Percentiles rank a stretch among this genome's conserved stretches.
phyloP scores from a whole-genome alignment of 2,329 filamentous ascomycete species.

The Fusarium sp. region DNA sequence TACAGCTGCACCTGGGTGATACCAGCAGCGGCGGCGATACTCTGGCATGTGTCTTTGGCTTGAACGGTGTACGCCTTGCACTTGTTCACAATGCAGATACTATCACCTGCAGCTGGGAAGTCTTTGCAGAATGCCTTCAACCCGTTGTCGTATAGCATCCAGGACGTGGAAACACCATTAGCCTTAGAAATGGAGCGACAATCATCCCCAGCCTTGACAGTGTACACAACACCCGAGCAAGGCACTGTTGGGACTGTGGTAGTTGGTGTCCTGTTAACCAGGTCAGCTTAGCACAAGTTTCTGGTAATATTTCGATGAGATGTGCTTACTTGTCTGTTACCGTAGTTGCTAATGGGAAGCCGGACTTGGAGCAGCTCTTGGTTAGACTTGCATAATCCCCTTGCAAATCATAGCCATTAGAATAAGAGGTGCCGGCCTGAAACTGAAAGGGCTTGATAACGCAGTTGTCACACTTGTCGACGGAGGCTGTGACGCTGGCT shows the following conservation, averaged over 20 bases:
- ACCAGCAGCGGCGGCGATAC: background rate
- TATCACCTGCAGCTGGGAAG: background rate
- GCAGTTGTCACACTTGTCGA: slow-evolving; percentile 1
- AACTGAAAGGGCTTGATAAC: slow-evolving; percentile 10
- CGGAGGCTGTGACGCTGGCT: background rate
- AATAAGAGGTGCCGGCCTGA: slow-evolving; percentile 1
- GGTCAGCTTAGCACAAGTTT: background rate
- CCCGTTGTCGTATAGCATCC: slow-evolving; percentile 19
- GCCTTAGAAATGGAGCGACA: slow-evolving; percentile 17
- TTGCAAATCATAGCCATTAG: slow-evolving; percentile 3
- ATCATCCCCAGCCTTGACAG: slow-evolving; percentile 6
- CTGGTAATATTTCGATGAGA: background rate
- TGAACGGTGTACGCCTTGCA: slow-evolving; percentile 10
- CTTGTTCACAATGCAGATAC: slow-evolving; percentile 10
- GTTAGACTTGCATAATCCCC: background rate
- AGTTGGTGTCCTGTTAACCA: background rate
- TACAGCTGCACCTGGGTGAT: background rate
- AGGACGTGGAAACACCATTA: slow-evolving; percentile 12
- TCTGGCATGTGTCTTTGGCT: slow-evolving; percentile 9
- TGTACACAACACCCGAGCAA: slow-evolving; percentile 6
- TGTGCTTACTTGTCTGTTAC: background rate
- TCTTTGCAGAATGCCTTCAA: slow-evolving; percentile 4
- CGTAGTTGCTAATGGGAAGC: slow-evolving; percentile 9
- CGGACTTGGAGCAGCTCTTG: background rate
- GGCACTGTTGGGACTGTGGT: background rate